Evolutionary conservation across 2,329 filamentous ascomycete species (phyloP), one percentile per base, ranked within the genome.

Genomic region (Aurifilum marmelostoma): DNA sequence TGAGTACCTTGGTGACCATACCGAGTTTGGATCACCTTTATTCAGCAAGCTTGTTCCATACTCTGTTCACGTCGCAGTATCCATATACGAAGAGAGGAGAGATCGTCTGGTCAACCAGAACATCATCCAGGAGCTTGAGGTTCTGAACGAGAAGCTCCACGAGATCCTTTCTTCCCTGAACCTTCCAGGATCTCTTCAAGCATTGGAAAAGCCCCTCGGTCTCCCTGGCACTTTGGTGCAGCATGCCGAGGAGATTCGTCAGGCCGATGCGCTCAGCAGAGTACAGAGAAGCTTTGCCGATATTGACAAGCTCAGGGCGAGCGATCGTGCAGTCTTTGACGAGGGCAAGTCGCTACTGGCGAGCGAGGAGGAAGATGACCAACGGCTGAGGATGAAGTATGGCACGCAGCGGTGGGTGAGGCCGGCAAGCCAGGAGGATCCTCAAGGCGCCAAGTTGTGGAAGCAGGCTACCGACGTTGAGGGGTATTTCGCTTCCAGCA

Each of bases 1-100:
- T 66, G 89, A 92, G 0, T 89, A 92, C 77, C 85, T 99, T 4
- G 93, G 94, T 1, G 91, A 96, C 16, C 87, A 90, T 59, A 89
- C 89, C 18, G 91, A 94, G 69, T 91, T 97, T 74, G 95, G 96
- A 0, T 89, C 89, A 29, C 92, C 94, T 0, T 81, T 99, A 0
- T 98, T 99, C 77, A 89, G 92, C 1, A 96, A 95, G 74, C 85
- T 99, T 1, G 96, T 99, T 0, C 96, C 96, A 0, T 98, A 97
- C 77, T 94, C 94, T 0, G 96, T 98, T 0, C 96, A 99, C 76
- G 88, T 98, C 63, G 96, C 96, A 9, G 93, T 94, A 1, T 97
- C 93, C 62, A 97, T 98, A 43, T 99, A 99, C 76, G 94, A 94
- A 67, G 94, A 98, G 76, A 88, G 94, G 18, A 87, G 94, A 68